A percentile compares a stretch with the other conserved stretches of the same genome.
phyloP scores from a whole-genome alignment of 306 rosid species.

The Arachis hypogaea region DNA sequence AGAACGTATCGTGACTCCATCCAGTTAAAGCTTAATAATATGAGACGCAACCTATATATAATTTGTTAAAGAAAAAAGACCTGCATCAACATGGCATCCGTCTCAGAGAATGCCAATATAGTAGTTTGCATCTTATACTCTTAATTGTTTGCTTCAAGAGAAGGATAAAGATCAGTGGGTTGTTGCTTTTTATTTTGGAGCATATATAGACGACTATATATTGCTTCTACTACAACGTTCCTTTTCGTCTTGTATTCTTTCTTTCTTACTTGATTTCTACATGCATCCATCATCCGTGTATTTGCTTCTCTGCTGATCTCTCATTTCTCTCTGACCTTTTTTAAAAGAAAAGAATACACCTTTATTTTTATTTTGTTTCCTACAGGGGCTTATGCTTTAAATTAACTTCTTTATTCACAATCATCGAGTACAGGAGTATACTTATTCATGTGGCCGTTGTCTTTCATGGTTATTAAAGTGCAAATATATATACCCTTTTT shows the following conservation, averaged over 20 bases:
- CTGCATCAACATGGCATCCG: no score
- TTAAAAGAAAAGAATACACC: not conserved
- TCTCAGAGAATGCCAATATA: constrained; percentile 20
- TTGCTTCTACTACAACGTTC: constrained; percentile 19
- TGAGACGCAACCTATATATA: not conserved
- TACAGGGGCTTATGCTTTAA: not conserved
- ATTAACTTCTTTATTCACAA: not conserved
- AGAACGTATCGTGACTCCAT: constrained; percentile 32
- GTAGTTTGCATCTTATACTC: constrained; percentile 28
- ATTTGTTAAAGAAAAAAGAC: no score
- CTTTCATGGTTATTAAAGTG: not conserved
- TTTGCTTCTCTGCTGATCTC: not conserved
- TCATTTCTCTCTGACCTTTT: not conserved
- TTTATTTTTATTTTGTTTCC: not conserved
- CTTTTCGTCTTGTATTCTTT: not conserved
- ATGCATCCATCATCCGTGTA: no score
- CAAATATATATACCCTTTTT: no score
- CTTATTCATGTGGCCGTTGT: not conserved
- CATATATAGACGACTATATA: not conserved
- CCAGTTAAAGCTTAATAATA: constrained; percentile 35
- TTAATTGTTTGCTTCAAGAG: constrained; percentile 2
- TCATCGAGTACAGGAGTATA: not conserved
- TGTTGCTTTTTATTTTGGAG: constrained; percentile 12
- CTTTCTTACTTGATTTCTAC: not conserved
- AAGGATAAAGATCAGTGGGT: not conserved